Base-by-base conservation (phyloP, 805 yeast genomes). In the Lipomyces oligophaga region DNA sequence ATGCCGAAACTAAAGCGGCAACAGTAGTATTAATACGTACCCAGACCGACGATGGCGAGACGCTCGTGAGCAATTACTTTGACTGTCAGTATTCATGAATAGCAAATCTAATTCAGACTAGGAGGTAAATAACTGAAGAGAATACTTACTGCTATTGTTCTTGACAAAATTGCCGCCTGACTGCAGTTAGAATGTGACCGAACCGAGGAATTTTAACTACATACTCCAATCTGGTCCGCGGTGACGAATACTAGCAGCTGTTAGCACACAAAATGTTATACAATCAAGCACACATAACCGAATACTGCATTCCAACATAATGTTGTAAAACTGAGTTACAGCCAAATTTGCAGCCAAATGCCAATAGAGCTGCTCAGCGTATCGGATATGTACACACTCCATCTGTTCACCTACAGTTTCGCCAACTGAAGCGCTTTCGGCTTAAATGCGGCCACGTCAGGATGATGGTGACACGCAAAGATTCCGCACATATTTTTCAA, bases 401-500 rank as follows among this genome's bases (percentile, higher is more conserved):
- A 11, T 5, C 21, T 19, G 21, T 16, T 7, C 7, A 49, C 58
- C 13, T 25, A 54, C 58, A 58, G 62, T 70, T 87, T 90, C 54
- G 97, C 77, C 66, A 86, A 76, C 67, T 86, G 94, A 54, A 93
- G 75, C 36, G 97, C 97, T 65, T 81, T 81, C 54, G 81, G 78
- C 70, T 89, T 90, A 77, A 85, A 93, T 45, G 74, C 71, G 60
- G 82, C 81, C 51, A 85, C 82, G 57, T 87, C 84, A 34, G 81
- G 83, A 64, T 85, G 90, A 69, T 75, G 81, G 70, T 77, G 86
- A 40, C 94, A 88, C 54, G 97, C 97, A 65, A 86, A 93, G 63
- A 93, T 93, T 72, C 98, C 98, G 82, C 98, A 93, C 98, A 93
- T 93, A 4, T 6, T 41, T n/a, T n/a, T n/a, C n/a, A n/a, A n/a